A percentile compares a stretch with the other conserved stretches of the same genome.
phyloP scores from a whole-genome alignment of 2,329 filamentous ascomycete genomes.

The Aquanectria penicillioides region DNA sequence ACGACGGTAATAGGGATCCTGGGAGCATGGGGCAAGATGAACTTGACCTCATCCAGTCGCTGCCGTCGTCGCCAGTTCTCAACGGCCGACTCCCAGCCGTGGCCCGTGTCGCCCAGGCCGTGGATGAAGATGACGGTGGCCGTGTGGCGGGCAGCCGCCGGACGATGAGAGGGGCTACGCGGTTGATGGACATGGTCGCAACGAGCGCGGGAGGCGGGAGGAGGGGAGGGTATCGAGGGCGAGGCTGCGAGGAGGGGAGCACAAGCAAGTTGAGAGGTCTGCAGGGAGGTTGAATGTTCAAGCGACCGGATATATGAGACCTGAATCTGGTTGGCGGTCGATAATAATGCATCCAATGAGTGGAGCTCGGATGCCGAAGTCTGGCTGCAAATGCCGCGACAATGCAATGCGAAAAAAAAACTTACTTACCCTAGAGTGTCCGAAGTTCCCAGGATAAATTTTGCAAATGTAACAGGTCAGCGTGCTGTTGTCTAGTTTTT shows the following conservation, averaged over 20 bases:
- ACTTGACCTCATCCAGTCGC: conserved; percentile 89
- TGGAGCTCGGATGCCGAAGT: conserved; percentile 18
- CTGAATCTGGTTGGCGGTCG: conserved; percentile 15
- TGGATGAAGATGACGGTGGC: conserved; percentile 95
- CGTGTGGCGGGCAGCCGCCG: conserved; percentile 84
- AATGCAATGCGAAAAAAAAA: background rate
- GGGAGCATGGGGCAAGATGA: conserved; percentile 93
- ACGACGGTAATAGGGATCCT: conserved; percentile 81
- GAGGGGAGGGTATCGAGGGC: conserved; percentile 9
- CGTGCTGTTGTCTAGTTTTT: no score
- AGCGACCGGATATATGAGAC: conserved; percentile 10
- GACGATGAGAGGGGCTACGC: conserved; percentile 70
- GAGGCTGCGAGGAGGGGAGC: background rate
- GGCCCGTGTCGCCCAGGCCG: conserved; percentile 85
- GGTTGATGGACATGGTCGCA: conserved; percentile 31
- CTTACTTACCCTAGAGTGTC: conserved; percentile 12
- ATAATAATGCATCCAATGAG: conserved; percentile 1
- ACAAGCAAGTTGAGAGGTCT: background rate
- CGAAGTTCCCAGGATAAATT: no score
- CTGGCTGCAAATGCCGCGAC: conserved; percentile 1
- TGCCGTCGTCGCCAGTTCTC: conserved; percentile 86
- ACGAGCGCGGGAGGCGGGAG: background rate
- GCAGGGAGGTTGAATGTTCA: background rate
- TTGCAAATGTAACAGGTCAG: no score
- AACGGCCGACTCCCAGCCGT: conserved; percentile 83